phyloP scores from a whole-genome alignment of 345 rosid species.

The Gossypium herbaceum region DNA sequence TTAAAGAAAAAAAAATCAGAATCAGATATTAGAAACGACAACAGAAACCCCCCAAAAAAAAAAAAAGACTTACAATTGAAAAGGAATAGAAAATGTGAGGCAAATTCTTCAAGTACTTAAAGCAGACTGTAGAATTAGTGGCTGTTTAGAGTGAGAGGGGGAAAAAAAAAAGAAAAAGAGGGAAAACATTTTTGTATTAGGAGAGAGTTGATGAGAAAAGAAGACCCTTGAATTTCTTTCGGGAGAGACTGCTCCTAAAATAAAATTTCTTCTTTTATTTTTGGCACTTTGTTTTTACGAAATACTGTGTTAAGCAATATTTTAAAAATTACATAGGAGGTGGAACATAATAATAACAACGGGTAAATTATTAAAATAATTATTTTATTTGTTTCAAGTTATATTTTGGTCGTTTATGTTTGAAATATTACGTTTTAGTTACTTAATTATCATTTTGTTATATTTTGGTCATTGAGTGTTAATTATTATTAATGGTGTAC shows the following conservation, averaged over 20 bases:
- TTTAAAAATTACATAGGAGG: no score
- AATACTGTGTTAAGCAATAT: background rate
- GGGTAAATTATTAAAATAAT: no score
- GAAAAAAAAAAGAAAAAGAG: background rate
- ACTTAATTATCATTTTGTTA: no score
- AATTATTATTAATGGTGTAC: no score
- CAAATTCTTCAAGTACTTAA: background rate
- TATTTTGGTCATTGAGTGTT: no score
- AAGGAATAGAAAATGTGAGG: background rate
- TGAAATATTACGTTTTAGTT: no score
- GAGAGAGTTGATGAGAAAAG: background rate
- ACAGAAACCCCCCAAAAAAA: background rate
- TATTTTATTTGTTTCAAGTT: rapidly evolving
- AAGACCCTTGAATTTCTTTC: background rate
- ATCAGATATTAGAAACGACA: background rate
- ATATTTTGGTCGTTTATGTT: no score
- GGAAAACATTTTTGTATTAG: background rate
- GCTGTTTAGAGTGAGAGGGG: background rate
- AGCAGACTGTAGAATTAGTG: background rate
- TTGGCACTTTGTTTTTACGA: background rate
- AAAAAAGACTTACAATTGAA: background rate
- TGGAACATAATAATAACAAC: no score
- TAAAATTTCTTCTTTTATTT: background rate
- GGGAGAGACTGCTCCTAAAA: background rate
- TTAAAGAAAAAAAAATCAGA: background rate